These are phyloP conservation scores for Abrus pulchellus DNA, from an alignment of 306 rosid genomes.

Conservation along the genomic window DNA sequence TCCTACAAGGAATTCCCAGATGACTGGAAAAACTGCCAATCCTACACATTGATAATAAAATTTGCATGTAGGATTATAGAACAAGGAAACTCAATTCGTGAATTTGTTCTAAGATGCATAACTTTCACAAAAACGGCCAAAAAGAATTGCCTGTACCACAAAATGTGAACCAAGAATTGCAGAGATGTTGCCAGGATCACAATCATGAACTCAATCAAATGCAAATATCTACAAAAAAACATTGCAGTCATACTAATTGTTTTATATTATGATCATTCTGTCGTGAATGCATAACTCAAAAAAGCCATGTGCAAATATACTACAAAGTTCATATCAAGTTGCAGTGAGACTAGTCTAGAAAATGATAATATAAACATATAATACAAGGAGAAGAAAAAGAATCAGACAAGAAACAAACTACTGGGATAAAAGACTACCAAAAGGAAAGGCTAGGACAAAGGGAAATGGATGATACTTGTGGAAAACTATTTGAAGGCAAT, in stretches of 20 bases:
- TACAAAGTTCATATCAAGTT: slow-evolving; percentile 7
- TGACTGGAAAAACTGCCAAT: neutral
- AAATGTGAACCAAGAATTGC: slow-evolving; percentile 29
- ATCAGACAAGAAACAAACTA: slow-evolving; percentile 30
- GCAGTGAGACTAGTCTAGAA: slow-evolving; percentile 27
- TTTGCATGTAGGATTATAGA: slow-evolving; percentile 1
- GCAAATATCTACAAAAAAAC: neutral
- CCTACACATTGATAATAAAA: slow-evolving; percentile 15
- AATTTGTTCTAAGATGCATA: slow-evolving; percentile 23
- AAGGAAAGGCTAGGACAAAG: slow-evolving; percentile 25
- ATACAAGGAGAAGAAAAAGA: neutral
- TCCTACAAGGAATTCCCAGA: no score
- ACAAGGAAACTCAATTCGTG: slow-evolving; percentile 18
- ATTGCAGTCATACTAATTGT: neutral
- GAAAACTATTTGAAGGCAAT: slow-evolving; percentile 14
- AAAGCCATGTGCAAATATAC: neutral
- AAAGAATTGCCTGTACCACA: neutral
- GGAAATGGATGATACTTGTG: slow-evolving; percentile 15
- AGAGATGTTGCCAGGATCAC: neutral
- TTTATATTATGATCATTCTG: slow-evolving; percentile 16
- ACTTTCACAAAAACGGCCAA: slow-evolving; percentile 17
- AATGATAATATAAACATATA: slow-evolving; percentile 22
- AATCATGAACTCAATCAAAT: slow-evolving; percentile 8
- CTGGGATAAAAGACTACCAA: slow-evolving; percentile 8
- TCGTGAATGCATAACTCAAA: neutral